Evolutionary conservation across 805 yeast genomes (phyloP), one percentile per base, ranked within the genome.

Genomic region (Candida golubevii): DNA sequence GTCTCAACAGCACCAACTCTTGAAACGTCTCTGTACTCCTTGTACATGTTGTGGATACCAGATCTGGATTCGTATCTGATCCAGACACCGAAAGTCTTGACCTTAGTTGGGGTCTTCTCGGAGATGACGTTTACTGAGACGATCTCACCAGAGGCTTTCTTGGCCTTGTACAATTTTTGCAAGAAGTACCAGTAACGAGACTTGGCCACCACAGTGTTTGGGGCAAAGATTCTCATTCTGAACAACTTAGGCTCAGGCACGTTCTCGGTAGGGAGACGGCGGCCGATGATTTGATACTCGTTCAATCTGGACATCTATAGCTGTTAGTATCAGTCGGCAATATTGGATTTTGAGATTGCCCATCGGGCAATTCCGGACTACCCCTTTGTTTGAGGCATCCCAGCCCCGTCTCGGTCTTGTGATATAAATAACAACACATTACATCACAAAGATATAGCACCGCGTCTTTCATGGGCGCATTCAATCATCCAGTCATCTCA

Each of bases 11-110:
- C 99, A 75, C 88, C 96, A 57, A 89, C 95, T 82, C 99, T 93
- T 82, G 97, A 78, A 65, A 91, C 95, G 67, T 91, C 99, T 79
- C 99, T 89, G 93, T 88, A 88, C 82, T 93, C 99, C 84, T 93
- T 93, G 97, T 93, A 93, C 97, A 93, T 93, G 95, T 93, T 93
- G 95, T 93, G 99, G 69, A 96, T 90, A 81, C 99, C 99, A 62
- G 99, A 93, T 86, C 99, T 95, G 60, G 99, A 93, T 74, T 93
- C 99, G 87, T 93, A 93, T 83, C 99, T 90, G 75, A 93, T 86
- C 99, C 99, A 93, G 80, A 93, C 75, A 82, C 97, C 99, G 73
- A 90, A 93, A 88, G 90, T 93, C 90, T 93, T 93, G 71, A 93
- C 98, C 83, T 88, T 90, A 78, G 96, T 88, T 78, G 99, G 98